phyloP scores from a whole-genome alignment of 495 filamentous ascomycete genomes.

The Hypoxylon lienhwacheense region DNA sequence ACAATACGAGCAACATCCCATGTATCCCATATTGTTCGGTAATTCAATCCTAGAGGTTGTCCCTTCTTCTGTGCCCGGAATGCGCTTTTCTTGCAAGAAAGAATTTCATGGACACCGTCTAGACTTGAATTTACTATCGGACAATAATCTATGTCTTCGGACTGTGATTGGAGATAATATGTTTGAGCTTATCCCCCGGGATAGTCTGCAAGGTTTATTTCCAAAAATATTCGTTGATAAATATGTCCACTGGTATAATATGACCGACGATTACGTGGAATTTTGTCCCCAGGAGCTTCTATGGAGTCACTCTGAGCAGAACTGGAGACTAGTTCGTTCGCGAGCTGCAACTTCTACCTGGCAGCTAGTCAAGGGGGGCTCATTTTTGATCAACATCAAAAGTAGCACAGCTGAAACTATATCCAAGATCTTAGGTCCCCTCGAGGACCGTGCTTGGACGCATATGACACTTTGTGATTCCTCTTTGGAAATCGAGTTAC shows the following conservation, averaged over 20 bases:
- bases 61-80: constrained; percentile 48
- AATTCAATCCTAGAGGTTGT: constrained; percentile 49
- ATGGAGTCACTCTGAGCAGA: constrained; percentile 42
- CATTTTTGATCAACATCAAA: constrained; percentile 38
- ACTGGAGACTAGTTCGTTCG: constrained; percentile 39
- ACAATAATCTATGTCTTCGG: constrained; percentile 6
- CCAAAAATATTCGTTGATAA: constrained; percentile 50
- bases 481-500: constrained; percentile 49
- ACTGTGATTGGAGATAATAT: constrained; percentile 5
- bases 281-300: constrained; percentile 49
- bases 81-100: constrained; percentile 48
- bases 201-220: constrained; percentile 47
- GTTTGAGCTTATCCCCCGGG: constrained; percentile 52
- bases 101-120: constrained; percentile 40
- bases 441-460: constrained; percentile 43
- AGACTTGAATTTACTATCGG: constrained; percentile 43
- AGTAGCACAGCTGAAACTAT: constrained; percentile 43
- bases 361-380: constrained; percentile 7
- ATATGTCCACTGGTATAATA: constrained; percentile 61
- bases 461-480: constrained; percentile 36
- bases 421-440: constrained; percentile 38
- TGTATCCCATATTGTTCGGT: constrained; percentile 42
- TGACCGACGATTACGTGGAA: constrained; percentile 45
- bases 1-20: constrained; percentile 46
- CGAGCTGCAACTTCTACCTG: not conserved